Conservation (phyloP, 208 protist genomes). For the Trypanosoma vivax region DNA sequence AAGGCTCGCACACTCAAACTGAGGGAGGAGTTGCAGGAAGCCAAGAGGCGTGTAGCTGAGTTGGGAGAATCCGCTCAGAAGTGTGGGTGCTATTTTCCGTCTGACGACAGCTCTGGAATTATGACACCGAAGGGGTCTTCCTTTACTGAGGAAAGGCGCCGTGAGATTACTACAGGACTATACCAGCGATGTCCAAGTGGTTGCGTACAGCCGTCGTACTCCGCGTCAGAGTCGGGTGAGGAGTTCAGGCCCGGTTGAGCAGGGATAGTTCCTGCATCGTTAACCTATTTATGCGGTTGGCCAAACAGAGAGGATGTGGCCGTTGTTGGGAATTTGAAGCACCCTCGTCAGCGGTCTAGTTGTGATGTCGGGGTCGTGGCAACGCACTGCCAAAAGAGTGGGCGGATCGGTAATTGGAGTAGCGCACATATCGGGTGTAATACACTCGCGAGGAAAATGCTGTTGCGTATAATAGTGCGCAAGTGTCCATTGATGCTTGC, state of each 20-base stretch:
- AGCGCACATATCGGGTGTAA: no score
- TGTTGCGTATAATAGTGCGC: no score
- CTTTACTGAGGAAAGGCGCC: constrained; percentile 16
- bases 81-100: constrained; percentile 4
- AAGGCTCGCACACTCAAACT: constrained; percentile 54
- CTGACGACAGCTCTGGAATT: constrained; percentile 13
- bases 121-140: constrained; percentile 1
- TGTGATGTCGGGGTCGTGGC: no score
- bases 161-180: constrained; percentile 18
- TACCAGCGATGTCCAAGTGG: constrained; percentile 2
- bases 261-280: neutral
- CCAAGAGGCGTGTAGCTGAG: constrained; percentile 26
- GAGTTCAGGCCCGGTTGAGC: neutral
- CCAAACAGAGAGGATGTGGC: neutral
- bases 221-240: constrained; percentile 2
- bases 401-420: no score
- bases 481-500: no score
- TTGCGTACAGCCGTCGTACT: constrained; percentile 5
- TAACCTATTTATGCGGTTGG: neutral
- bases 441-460: no score
- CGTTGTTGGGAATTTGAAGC: no score
- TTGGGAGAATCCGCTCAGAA: constrained; percentile 9
- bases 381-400: no score
- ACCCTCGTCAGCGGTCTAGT: no score
- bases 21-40: constrained; percentile 54